Percentiles rank a stretch among this genome's conserved stretches.
phyloP scores from a whole-genome alignment of 2,329 filamentous ascomycete genomes.

The Coniochaeta hoffmannii region DNA sequence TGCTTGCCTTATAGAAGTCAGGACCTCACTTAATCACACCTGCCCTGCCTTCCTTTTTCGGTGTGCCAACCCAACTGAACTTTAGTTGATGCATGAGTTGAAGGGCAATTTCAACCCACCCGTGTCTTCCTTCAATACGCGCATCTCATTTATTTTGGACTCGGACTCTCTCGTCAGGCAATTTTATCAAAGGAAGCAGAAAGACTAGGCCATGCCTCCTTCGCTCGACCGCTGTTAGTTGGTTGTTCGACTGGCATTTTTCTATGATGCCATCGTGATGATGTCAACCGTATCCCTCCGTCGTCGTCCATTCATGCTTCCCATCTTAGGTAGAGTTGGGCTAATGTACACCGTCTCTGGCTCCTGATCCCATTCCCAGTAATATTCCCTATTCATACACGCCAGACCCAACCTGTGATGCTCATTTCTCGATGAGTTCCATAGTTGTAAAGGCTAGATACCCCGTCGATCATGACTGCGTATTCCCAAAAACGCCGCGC shows the following conservation, averaged over 20 bases:
- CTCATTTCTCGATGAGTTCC: background rate
- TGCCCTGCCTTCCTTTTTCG: too few species aligned
- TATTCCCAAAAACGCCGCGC: background rate
- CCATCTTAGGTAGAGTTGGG: background rate
- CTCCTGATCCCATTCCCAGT: background rate
- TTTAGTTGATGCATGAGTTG: too few species aligned
- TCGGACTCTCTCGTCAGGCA: too few species aligned
- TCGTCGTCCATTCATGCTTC: background rate
- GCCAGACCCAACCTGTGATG: background rate
- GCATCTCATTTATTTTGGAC: too few species aligned
- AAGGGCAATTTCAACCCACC: too few species aligned
- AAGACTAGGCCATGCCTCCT: too few species aligned
- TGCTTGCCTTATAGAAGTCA: too few species aligned
- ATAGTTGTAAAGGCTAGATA: background rate
- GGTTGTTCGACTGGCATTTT: background rate
- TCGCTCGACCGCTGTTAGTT: background rate
- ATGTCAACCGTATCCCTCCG: background rate
- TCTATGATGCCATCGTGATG: background rate
- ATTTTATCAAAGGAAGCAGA: too few species aligned
- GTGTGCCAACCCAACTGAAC: too few species aligned
- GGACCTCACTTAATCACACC: too few species aligned
- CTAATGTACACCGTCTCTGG: background rate
- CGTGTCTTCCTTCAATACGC: too few species aligned
- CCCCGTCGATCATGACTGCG: background rate
- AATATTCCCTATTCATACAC: background rate